Base-by-base conservation (phyloP, 2,329 filamentous ascomycete genomes). In the Phialophora tarda region DNA sequence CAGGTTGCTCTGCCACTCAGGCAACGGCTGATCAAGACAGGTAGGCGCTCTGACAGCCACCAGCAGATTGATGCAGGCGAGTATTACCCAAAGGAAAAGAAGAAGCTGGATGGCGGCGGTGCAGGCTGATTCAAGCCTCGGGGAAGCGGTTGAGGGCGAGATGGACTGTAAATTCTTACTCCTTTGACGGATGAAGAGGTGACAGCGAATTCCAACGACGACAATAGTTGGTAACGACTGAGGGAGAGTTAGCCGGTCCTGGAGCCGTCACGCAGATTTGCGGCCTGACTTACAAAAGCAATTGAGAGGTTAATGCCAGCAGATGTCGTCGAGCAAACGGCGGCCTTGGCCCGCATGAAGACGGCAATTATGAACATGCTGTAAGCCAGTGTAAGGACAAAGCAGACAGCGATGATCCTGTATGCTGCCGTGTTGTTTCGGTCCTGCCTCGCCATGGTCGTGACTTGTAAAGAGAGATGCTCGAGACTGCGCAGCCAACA, bases 191-290 rank as follows among this genome's bases (percentile, higher is more conserved):
- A 63, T 44, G 21, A 65, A 50, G 26, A 67, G 59, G 56, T 63
- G 63, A 38, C 62, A 59, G 17, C 68, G 68, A 21, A 59, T 7
- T 2, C 60, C 59, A 8, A 63, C 51, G 8, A 62, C 30, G 14
- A 65, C 21, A n/a, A 67, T 63, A 41, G 65, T 67, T 10, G 60
- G 62, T 21, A 69, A 58, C 8, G 64, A 65, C 68, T 69, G 41
- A 10, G 41, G 34, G 11, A 48, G 2, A 11, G 34, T 66, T 28
- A 60, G 48, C 30, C 17, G 12, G 23, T 12, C 6, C 44, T 28
- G 7, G 21, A 10, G 7, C 14, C 4, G 12, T 14, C 10, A 47
- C 24, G 14, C 12, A 30, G 34, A 30, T 48, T 17, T 21, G 23
- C 30, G 11, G 32, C n/a, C 10, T 14, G 10, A 61, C 68, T 63